phyloP scores from a whole-genome alignment of 169 alveolate species.

The Babesia caballi region DNA sequence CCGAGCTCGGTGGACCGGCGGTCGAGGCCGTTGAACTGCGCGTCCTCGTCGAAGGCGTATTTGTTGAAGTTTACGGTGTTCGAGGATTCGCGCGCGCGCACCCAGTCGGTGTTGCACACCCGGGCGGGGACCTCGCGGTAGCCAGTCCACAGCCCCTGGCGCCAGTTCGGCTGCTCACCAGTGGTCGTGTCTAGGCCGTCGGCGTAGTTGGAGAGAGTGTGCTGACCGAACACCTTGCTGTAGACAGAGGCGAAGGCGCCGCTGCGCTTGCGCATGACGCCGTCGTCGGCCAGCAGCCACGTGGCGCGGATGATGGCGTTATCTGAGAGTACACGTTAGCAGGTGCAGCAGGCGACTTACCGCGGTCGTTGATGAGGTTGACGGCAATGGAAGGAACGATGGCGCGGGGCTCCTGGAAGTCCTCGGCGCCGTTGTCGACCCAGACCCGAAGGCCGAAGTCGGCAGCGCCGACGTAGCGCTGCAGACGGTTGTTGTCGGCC shows the following conservation, averaged over 20 bases:
- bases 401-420: conserved; percentile 56
- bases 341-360: background rate
- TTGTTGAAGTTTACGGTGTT: conserved; percentile 11
- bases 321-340: background rate
- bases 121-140: conserved; percentile 41
- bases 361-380: background rate
- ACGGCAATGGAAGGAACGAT: conserved; percentile 30
- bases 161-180: conserved; percentile 17
- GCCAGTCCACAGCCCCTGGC: conserved; percentile 52
- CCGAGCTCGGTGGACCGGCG: conserved; percentile 8
- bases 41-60: conserved; percentile 11
- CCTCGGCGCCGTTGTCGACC: conserved; percentile 64
- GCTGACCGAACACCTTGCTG: conserved; percentile 27
- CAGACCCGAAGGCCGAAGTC: conserved; percentile 67
- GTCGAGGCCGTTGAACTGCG: conserved; percentile 31
- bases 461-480: conserved; percentile 53
- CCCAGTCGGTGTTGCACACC: conserved; percentile 1
- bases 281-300: conserved; percentile 60
- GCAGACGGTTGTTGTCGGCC: conserved; percentile 33
- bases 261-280: background rate
- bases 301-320: conserved; percentile 20
- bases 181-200: background rate
- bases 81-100: background rate
- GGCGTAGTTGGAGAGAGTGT: conserved; percentile 29
- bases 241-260: conserved; percentile 47